Conservation (phyloP, 73 alveolate genomes). For the Tetrahymena thermophila region DNA sequence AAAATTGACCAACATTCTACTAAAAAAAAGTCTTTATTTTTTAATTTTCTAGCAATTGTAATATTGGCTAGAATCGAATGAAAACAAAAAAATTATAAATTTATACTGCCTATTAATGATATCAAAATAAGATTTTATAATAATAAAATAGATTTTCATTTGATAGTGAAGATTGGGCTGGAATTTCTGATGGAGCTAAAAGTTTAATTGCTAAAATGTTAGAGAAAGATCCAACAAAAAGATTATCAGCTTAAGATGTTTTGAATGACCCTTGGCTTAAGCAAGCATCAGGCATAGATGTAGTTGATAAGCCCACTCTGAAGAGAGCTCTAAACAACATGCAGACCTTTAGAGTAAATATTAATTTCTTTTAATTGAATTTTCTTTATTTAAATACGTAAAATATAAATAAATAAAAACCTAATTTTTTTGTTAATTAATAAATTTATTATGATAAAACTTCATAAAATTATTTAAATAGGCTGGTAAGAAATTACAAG, state of each 20-base stretch:
- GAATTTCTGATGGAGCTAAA: slow-evolving; percentile 59
- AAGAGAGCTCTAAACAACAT: slow-evolving; percentile 8
- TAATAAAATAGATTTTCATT: neutral
- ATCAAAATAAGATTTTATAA: no score
- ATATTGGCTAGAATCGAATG: no score
- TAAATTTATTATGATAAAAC: neutral
- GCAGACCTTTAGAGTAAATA: slow-evolving; percentile 6
- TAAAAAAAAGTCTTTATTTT: no score
- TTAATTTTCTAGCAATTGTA: no score
- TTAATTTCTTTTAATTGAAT: no score
- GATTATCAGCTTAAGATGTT: slow-evolving; percentile 58
- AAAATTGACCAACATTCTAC: no score
- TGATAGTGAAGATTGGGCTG: slow-evolving; percentile 51
- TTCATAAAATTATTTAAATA: neutral
- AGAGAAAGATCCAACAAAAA: slow-evolving; percentile 42
- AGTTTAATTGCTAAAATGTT: slow-evolving; percentile 53
- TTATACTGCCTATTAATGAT: no score
- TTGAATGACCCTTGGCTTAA: slow-evolving; percentile 62
- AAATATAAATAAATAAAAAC: no score
- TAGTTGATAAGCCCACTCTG: slow-evolving; percentile 2
- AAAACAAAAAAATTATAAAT: no score
- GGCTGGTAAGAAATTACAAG: slow-evolving; percentile 16
- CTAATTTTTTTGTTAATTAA: no score
- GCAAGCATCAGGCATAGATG: neutral
- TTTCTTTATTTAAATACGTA: no score